Percentiles rank a stretch among this genome's conserved stretches.
phyloP scores from a whole-genome alignment of 202 grass and related monocot genomes.

The Alloteropsis angusta region DNA sequence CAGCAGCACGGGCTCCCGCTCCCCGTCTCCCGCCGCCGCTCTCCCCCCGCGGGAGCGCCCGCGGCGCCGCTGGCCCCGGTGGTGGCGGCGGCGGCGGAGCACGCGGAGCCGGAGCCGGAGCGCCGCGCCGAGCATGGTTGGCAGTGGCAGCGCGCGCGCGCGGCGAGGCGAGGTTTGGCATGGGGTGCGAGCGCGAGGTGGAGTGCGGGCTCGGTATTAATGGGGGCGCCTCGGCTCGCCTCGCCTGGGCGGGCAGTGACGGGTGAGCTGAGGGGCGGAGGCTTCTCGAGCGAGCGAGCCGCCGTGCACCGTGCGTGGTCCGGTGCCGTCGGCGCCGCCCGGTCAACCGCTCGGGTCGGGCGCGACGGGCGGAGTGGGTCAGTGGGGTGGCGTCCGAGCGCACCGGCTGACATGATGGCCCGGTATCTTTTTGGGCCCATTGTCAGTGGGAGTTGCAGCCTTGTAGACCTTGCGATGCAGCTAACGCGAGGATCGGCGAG shows the following conservation, averaged over 20 bases:
- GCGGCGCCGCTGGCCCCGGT: not conserved
- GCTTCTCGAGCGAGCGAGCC: not conserved
- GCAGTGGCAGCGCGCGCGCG: not conserved
- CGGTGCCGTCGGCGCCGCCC: not conserved
- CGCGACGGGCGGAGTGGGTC: not conserved
- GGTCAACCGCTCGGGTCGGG: not conserved
- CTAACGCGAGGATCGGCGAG: too few species aligned
- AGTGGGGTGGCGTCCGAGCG: not conserved
- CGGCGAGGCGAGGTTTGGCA: not conserved
- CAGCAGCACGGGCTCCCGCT: constrained; percentile 64
- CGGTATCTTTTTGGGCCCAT: too few species aligned
- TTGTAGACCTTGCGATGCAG: too few species aligned
- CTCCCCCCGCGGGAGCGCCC: not conserved
- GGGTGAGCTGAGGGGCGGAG: not conserved
- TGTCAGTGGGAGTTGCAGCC: too few species aligned
- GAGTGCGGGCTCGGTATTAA: constrained; percentile 8
- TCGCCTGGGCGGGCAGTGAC: not conserved
- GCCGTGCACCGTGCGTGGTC: not conserved
- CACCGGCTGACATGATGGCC: too few species aligned
- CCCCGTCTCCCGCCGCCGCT: not conserved
- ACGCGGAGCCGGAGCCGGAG: constrained; percentile 46
- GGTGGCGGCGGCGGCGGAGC: constrained; percentile 36
- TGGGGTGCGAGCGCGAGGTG: not conserved
- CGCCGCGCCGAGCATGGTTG: constrained; percentile 37
- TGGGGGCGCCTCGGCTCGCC: not conserved